phyloP scores from a whole-genome alignment of 2,329 filamentous ascomycete genomes.

The Pyricularia pennisetigena region DNA sequence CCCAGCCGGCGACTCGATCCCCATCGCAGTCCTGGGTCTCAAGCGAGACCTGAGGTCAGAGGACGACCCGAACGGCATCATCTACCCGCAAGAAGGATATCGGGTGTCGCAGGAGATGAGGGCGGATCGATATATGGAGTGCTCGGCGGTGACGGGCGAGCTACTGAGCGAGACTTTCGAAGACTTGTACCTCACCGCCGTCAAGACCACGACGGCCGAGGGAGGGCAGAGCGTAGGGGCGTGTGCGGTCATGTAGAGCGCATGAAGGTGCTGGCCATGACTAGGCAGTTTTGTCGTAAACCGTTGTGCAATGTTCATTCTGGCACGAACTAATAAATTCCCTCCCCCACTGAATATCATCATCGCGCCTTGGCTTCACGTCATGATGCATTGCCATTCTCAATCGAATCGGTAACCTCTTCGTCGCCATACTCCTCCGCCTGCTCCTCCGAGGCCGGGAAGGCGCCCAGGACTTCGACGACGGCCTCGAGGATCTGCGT shows the following conservation, averaged over 20 bases:
- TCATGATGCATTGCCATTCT: constrained; percentile 16
- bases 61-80: constrained; percentile 47
- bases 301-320: background rate
- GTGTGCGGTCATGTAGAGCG: constrained; percentile 37
- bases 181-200: constrained; percentile 48
- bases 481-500: constrained; percentile 47
- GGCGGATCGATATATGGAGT: constrained; percentile 55
- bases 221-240: constrained; percentile 46
- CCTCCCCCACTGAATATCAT: background rate
- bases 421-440: constrained; percentile 22
- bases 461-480: constrained; percentile 45
- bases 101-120: constrained; percentile 46
- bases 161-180: constrained; percentile 47
- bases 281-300: background rate
- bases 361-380: background rate
- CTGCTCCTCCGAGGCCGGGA: constrained; percentile 24
- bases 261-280: background rate
- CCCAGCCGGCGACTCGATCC: constrained; percentile 34
- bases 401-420: constrained; percentile 19
- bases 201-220: constrained; percentile 31
- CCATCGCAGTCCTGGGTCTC: constrained; percentile 47
- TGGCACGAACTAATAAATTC: background rate
- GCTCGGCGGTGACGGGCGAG: constrained; percentile 51
- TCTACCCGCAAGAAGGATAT: constrained; percentile 52
- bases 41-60: constrained; percentile 52